Conservation (phyloP, 768 basidiomycete species). For the Suillus placidus region DNA sequence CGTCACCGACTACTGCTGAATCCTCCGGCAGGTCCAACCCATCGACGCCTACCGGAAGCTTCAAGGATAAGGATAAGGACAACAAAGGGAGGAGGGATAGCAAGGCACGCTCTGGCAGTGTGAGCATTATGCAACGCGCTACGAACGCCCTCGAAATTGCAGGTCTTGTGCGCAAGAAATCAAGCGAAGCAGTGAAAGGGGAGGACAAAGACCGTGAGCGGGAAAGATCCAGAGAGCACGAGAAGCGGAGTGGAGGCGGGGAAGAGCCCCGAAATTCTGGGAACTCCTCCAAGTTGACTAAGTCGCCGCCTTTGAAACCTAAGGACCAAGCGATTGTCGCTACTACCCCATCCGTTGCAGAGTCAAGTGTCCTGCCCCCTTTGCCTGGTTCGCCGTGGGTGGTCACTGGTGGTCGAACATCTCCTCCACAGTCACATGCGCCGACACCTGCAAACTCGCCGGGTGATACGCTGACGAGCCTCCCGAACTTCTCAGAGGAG, state of each 20-base stretch:
- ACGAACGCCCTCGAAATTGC: slow-evolving; percentile 89
- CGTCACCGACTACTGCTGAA: slow-evolving; percentile 54
- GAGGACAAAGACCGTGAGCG: slow-evolving; percentile 48
- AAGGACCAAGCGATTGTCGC: slow-evolving; percentile 48
- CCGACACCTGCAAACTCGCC: slow-evolving; percentile 57
- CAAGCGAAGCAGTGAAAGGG: slow-evolving; percentile 70
- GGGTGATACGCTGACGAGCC: slow-evolving; percentile 52
- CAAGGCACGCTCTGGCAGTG: slow-evolving; percentile 82
- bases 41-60: slow-evolving; percentile 66
- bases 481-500: slow-evolving; percentile 41
- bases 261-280: slow-evolving; percentile 65
- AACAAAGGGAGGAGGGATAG: slow-evolving; percentile 53
- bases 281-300: slow-evolving; percentile 61
- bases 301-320: slow-evolving; percentile 66
- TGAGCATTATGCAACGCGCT: slow-evolving; percentile 95
- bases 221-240: slow-evolving; percentile 47
- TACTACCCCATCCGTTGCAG: slow-evolving; percentile 52
- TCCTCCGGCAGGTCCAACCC: slow-evolving; percentile 61
- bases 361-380: slow-evolving; percentile 23
- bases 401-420: slow-evolving; percentile 49
- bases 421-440: slow-evolving; percentile 36
- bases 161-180: slow-evolving; percentile 82
- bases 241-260: slow-evolving; percentile 44
- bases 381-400: slow-evolving; percentile 76
- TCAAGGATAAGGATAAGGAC: slow-evolving; percentile 57